Conservation (phyloP, 73 alveolate genomes). For the Stentor coeruleus region DNA sequence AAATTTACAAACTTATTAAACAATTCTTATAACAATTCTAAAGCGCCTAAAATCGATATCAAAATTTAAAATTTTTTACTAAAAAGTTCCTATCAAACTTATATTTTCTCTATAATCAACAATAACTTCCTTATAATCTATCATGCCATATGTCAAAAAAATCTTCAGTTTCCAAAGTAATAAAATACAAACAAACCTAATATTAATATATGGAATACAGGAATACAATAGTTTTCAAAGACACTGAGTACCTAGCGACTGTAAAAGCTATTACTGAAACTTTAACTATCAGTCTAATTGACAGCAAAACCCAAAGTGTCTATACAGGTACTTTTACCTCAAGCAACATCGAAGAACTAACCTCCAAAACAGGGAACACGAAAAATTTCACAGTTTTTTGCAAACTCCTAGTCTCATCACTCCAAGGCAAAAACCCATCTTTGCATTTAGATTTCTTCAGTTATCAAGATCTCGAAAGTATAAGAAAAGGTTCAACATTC, state of each 20-base stretch:
- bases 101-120: background rate
- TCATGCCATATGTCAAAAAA: too few relatives aligned
- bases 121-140: background rate
- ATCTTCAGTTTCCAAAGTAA: too few relatives aligned
- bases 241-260: slow-evolving; percentile 1
- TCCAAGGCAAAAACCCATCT: slow-evolving; percentile 23
- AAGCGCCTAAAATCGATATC: background rate
- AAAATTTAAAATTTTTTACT: too few relatives aligned
- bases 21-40: too few relatives aligned
- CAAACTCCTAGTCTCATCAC: slow-evolving; percentile 32
- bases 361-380: slow-evolving; percentile 43
- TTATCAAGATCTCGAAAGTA: slow-evolving; percentile 40
- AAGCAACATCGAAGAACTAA: slow-evolving; percentile 45
- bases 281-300: background rate
- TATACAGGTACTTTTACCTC: slow-evolving; percentile 42
- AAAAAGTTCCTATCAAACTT: background rate
- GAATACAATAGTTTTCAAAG: background rate
- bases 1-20: too few relatives aligned
- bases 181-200: too few relatives aligned
- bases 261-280: background rate
- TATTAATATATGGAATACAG: background rate
- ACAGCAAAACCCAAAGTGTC: background rate
- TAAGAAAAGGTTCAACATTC: background rate
- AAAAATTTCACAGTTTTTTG: slow-evolving; percentile 32
- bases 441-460: slow-evolving; percentile 35